A percentile compares a stretch with the other conserved stretches of the same genome.
Evolutionary conservation across 1,284 basidiomycete species (phyloP).

Genomic region (Sporisorium scitamineum): DNA sequence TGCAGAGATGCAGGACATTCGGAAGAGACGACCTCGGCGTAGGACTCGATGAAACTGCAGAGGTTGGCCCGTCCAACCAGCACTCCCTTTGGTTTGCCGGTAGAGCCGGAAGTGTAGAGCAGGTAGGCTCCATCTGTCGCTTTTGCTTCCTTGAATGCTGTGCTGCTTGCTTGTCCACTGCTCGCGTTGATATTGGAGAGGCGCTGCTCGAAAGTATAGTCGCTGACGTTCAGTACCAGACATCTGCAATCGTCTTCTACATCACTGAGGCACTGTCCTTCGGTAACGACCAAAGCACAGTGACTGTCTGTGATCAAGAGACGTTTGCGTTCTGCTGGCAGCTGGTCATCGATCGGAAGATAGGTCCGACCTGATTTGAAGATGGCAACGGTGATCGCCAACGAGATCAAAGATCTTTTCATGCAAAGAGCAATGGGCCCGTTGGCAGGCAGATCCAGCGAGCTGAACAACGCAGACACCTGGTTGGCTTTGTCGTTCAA

Average conservation of each 20-base stretch:
- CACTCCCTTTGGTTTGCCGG: constrained; percentile 75
- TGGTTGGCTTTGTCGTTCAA: constrained; percentile 71
- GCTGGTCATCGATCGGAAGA: constrained; percentile 74
- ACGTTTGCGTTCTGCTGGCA: constrained; percentile 73
- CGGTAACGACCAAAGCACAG: constrained; percentile 68
- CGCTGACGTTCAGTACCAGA: constrained; percentile 5
- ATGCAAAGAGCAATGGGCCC: constrained; percentile 74
- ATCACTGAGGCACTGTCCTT: constrained; percentile 10
- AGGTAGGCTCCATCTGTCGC: constrained; percentile 71
- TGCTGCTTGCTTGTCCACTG: not conserved
- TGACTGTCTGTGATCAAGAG: constrained; percentile 73
- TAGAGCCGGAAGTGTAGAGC: constrained; percentile 73
- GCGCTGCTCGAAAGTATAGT: constrained; percentile 3
- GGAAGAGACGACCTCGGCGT: constrained; percentile 13
- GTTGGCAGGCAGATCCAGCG: constrained; percentile 58
- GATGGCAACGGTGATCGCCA: constrained; percentile 72
- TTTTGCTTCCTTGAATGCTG: not conserved
- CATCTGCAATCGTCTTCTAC: constrained; percentile 10
- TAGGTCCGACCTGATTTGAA: constrained; percentile 74
- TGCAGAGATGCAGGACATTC: constrained; percentile 19
- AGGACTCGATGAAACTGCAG: constrained; percentile 23
- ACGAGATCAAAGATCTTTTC: constrained; percentile 72
- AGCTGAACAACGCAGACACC: constrained; percentile 72
- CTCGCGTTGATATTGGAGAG: not conserved
- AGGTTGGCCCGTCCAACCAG: constrained; percentile 56